Evolutionary conservation across 306 rosid genomes (phyloP), one percentile per base, ranked within the genome.

Genomic region (Vigna angularis): DNA sequence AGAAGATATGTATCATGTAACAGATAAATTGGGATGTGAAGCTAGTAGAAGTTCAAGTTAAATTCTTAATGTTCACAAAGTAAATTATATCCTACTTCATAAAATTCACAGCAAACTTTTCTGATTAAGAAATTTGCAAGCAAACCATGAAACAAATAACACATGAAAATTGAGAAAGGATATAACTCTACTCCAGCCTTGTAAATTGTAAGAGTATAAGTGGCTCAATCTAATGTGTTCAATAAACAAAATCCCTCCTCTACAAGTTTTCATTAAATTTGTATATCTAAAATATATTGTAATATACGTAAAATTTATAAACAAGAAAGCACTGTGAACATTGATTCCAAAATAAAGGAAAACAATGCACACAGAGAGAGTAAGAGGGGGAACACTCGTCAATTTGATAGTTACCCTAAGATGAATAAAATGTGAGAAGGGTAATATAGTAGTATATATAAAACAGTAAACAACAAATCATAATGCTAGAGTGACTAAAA

Each of bases 21-120:
- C 58, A 62, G 79, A 47, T 38, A 30, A 61, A 73, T 78, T 44
- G 67, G 58, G 72, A 53, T 22, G 75, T 17, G 66, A 85, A 66
- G 78, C 74, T 51, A 45, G 17, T 45, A 62, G 66, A 72, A 50
- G 50, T 71, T 28, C 48, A 70, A 56, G 53, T 20, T 49, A 73
- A 34, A 71, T 72, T 83, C 36, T 28, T 56, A 24, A 66, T 78
- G 48, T 42, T 66, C 51, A 51, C 47, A 61, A 17, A 58, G 61
- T 67, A 24, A 79, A 51, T 28, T 16, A 52, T 36, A 55, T 53
- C 64, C 75, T 70, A 70, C 51, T 77, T 77, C 78, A 53, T 9
- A 65, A 61, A 81, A 58, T 70, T 66, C 73, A 66, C 42, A 12
- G 13, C 51, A 32, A 77, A 69, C 28, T 4, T 66, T 44, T 20